A percentile compares a stretch with the other conserved stretches of the same genome.
Evolutionary conservation across 139 green algal genomes (phyloP).

Genomic region (Chlamydomonas sp.): DNA sequence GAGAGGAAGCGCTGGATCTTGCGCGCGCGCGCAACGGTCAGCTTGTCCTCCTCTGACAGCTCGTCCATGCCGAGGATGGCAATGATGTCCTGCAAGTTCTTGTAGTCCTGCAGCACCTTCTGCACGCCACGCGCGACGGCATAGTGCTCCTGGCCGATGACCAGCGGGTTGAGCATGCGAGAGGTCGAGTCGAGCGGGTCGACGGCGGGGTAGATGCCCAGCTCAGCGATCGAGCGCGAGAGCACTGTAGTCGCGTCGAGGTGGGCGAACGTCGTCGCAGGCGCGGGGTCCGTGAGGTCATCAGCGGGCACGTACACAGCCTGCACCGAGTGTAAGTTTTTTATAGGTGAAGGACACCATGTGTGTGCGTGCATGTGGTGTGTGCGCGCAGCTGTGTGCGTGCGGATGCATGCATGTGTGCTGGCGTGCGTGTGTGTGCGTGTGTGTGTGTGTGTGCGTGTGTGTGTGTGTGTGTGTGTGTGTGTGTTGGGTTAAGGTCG

Average conservation of each 20-base stretch:
- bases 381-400: no score
- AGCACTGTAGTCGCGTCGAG: constrained; percentile 98
- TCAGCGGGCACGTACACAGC: constrained; percentile 98
- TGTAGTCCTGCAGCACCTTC: constrained; percentile 96
- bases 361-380: no score
- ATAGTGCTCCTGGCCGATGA: constrained; percentile 97
- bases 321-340: no score
- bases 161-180: constrained; percentile 91
- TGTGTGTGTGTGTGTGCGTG: no score
- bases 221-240: constrained; percentile 94
- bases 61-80: constrained; percentile 99
- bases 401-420: no score
- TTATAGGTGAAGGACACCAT: no score
- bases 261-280: constrained; percentile 97
- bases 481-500: constrained; percentile 96
- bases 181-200: constrained; percentile 98
- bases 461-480: no score
- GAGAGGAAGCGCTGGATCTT: constrained; percentile 99
- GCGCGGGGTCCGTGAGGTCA: constrained; percentile 96
- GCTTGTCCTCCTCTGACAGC: constrained; percentile 98
- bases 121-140: constrained; percentile 88
- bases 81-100: constrained; percentile 99
- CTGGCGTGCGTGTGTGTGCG: no score
- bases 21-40: constrained; percentile 91
- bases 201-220: constrained; percentile 99